Base-by-base conservation (phyloP, 257 asterid species). In the Paulownia fortunei region DNA sequence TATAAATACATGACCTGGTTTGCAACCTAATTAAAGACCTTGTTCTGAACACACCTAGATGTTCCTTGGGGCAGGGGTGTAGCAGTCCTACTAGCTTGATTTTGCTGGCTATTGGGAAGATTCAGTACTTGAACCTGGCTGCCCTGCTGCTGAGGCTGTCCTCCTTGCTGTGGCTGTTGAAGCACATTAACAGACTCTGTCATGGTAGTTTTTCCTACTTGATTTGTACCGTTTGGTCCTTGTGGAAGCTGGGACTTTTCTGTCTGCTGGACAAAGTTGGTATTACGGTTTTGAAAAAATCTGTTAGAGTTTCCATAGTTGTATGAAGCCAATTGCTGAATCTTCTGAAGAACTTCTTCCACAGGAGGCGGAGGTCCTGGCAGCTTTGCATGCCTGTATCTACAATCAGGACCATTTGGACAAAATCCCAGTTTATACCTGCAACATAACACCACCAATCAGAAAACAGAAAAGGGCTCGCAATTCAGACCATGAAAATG, bases 361-460 rank as follows among this genome's bases (percentile, higher is more conserved):
- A 89, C 92, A 1, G 98, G 93, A 81, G 99, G 99, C 5, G 99
- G 96, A 76, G 99, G 99, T 76, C 96, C 99, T 59, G 98, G 99
- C 76, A 90, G 88, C 83, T 92, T 94, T 24, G 97, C 96, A 77
- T 94, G 99, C 87, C 99, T 90, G 76, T 94, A 94, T 67, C 99
- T 90, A 86, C 99, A 94, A 85, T 94, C 97, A 21, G 97, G 97
- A 59, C 99, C 99, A 73, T 94, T 94, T 8, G 98, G 99, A 84
- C 99, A 94, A 88, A 94, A 94, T 76, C 99, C 99, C 84, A 94
- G 80, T 76, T 93, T 94, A 85, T 89, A 94, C 99, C 99, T 94
- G 90, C 15, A 69, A 80, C n/a, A 80, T 64, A 54, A 10, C 54
- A 78, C 52, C 66, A 62, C 32, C 52, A 55, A 39, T 87, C 75